Evolutionary conservation across 2,329 filamentous ascomycete species (phyloP), one percentile per base, ranked within the genome.

Genomic region (Colletotrichum sp.): DNA sequence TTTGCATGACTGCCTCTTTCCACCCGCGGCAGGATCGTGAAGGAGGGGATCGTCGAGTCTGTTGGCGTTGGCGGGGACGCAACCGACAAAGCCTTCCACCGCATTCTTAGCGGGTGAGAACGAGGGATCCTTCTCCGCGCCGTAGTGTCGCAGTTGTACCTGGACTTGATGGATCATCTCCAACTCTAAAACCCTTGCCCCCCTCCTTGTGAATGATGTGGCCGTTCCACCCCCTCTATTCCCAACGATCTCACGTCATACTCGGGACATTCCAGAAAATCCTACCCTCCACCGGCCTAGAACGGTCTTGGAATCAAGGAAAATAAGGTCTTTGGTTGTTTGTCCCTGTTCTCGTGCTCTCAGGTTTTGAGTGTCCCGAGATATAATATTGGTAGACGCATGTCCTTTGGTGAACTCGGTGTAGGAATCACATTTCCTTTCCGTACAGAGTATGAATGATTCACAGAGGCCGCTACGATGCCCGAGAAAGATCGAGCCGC

Each of bases 191-290:
- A 31, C 24, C 15, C 55, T n/a, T 16, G 36, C 8, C 12, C 18
- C 47, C 61, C 33, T 51, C 57, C 57, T 34, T 62, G 61, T 55
- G 29, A 43, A n/a, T 68, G 55, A 68, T 68, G 66, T 68, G 54
- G 54, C 55, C 38, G n/a, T 66, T 27, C 34, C 33, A 47, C 33
- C 34, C 36, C 36, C 36, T 13, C 59, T 27, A 12, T 36, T 36
- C 29, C 55, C 34, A 24, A 59, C 36, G 55, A 47, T 73, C 71
- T 73, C 71, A 73, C 67, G 67, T 73, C 71, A 66, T 73, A 65
- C 31, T 73, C 68, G 59, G 55, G 71, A 73, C 24, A 66, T 73
- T 66, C 67, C 62, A 62, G 71, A 62, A 55, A 62, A 57, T 38
- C 27, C 54, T 62, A 54, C 61, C 38, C 36, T 24, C 54, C 57